phyloP scores from a whole-genome alignment of 1,284 basidiomycete species.

The Ceratobasidium papillatum region DNA sequence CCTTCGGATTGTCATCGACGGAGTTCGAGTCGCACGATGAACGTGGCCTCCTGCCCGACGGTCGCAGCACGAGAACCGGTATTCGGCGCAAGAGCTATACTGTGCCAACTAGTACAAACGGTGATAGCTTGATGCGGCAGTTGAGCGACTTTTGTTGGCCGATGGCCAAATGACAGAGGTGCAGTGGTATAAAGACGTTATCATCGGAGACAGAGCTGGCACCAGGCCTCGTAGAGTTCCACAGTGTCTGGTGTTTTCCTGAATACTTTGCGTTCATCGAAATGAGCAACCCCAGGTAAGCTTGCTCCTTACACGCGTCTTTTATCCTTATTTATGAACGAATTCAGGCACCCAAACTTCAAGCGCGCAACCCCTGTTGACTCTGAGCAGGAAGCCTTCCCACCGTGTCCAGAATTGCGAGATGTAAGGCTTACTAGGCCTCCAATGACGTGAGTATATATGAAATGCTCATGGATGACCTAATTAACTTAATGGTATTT shows the following conservation, averaged over 20 bases:
- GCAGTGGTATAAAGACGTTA: neutral
- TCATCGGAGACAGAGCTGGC: neutral
- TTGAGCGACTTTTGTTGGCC: neutral
- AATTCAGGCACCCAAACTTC: constrained; percentile 23
- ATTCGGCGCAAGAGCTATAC: neutral
- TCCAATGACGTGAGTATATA: neutral
- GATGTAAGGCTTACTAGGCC: neutral
- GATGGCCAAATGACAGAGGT: neutral
- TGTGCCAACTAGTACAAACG: neutral
- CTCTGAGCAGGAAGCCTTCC: neutral
- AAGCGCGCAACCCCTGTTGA: constrained; percentile 10
- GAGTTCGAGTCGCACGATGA: neutral
- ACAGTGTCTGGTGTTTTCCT: neutral
- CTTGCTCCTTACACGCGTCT: neutral
- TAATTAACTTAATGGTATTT: neutral
- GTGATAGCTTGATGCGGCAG: neutral
- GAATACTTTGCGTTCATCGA: neutral
- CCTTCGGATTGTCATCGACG: constrained; percentile 15
- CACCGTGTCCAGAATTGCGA: constrained; percentile 1
- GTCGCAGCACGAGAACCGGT: neutral
- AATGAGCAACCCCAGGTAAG: constrained; percentile 34
- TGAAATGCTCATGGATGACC: no score
- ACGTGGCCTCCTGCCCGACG: constrained; percentile 9
- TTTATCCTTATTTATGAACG: neutral
- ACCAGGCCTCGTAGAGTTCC: neutral